Base-by-base conservation (phyloP, 1,284 basidiomycete genomes). In the Cryptococcus sp. region DNA sequence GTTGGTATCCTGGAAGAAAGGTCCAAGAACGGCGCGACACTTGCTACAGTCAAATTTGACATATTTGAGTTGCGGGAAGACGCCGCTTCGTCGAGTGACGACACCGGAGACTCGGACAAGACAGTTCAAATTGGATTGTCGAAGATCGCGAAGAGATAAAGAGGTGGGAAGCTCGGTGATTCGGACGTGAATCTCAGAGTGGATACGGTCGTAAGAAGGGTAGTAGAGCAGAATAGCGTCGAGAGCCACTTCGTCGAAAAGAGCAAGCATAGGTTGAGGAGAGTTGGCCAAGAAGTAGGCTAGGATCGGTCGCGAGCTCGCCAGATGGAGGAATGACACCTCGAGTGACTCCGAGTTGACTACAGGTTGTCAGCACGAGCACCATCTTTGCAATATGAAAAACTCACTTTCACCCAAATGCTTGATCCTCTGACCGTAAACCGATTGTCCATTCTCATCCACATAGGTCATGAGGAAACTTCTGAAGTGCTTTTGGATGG, bases 1-100 rank as follows among this genome's bases (percentile, higher is more conserved):
- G 50, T 88, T 90, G 3, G 92, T 90, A 78, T 99, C 96, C 81
- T 99, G 96, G 77, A 91, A 95, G 82, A 99, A 99, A 0, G 96
- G 96, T 15, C 96, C 96, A 6, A 99, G 83, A 13, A 91, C 87
- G 22, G 88, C 89, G 17, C 89, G 89, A 71, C 96, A 99, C 76
- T 93, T 94, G 54, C 83, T 83, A 78, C 96, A 99, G 79, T 99
- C 93, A 71, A 99, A 99, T 77, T 98, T 98, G 80, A 99, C 94
- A 74, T 98, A 97, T 81, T 99, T 99, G 65, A 99, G 83, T 79
- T 99, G 96, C 15, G 96, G 96, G 80, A 99, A 98, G 11, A 99
- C 94, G 22, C 96, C 95, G 11, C 87, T 93, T 49, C 96, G 86
- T 56, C 96, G 84, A 0, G 96, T 99, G 48, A 99, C 95, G n/a